These are phyloP conservation scores for Mentha longifolia DNA, from an alignment of 257 asterid genomes.

Conservation along the genomic window DNA sequence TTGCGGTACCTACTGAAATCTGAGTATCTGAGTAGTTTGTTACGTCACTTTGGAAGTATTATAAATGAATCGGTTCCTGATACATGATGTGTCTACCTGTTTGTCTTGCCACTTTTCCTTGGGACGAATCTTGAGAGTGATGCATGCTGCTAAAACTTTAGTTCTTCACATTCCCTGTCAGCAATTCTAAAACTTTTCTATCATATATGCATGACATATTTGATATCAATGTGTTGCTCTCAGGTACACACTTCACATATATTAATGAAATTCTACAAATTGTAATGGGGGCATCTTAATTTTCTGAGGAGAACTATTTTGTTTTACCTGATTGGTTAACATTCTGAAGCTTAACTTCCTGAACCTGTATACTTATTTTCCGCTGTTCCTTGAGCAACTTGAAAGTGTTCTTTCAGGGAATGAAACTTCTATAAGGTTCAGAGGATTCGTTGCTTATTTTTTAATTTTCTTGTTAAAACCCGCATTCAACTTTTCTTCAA, in stretches of 20 bases:
- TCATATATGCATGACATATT: constrained; percentile 3
- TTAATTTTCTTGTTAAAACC: constrained; percentile 19
- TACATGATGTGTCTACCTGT: too few relatives aligned
- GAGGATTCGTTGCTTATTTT: constrained; percentile 24
- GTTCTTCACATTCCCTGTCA: too few relatives aligned
- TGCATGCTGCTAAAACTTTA: too few relatives aligned
- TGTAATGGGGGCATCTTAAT: background rate
- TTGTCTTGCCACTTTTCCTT: background rate
- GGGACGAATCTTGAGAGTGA: constrained; percentile 1
- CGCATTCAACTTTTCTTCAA: constrained; percentile 11
- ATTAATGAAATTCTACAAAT: background rate
- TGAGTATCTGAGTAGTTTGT: constrained; percentile 10
- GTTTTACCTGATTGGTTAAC: constrained; percentile 15
- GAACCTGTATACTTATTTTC: constrained; percentile 41
- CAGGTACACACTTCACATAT: constrained; percentile 1
- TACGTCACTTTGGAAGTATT: constrained; percentile 15
- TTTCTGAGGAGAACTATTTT: background rate
- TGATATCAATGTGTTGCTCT: constrained; percentile 25
- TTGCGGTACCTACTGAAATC: constrained; percentile 55
- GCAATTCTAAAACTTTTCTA: too few relatives aligned
- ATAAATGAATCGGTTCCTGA: constrained; percentile 1
- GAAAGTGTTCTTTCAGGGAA: constrained; percentile 76
- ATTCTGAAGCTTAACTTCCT: constrained; percentile 33
- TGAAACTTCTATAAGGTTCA: constrained; percentile 78
- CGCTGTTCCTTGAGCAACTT: constrained; percentile 96